Percentiles rank a stretch among this genome's conserved stretches.
Conservation (phyloP, 257 asterid species). For the Solanum piurae region DNA sequence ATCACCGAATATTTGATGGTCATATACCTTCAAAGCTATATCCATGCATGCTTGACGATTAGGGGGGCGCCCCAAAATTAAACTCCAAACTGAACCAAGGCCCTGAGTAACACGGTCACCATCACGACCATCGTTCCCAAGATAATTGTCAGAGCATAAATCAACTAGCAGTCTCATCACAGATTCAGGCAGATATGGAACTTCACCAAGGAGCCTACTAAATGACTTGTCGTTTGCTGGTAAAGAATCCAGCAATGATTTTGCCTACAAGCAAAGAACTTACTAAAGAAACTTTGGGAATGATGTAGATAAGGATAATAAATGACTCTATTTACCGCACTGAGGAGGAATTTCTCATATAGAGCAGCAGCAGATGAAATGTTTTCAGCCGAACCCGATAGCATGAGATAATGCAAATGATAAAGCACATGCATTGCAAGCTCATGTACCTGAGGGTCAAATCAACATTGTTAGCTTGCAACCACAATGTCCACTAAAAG, state of each 20-base stretch:
- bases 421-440: slow-evolving; percentile 80
- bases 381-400: slow-evolving; percentile 40
- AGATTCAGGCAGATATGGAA: slow-evolving; percentile 78
- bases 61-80: slow-evolving; percentile 74
- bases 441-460: slow-evolving; percentile 75
- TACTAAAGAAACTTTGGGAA: slow-evolving; percentile 9
- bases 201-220: slow-evolving; percentile 92
- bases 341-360: slow-evolving; percentile 71
- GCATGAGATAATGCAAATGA: slow-evolving; percentile 61
- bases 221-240: slow-evolving; percentile 94
- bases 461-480: slow-evolving; percentile 5
- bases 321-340: slow-evolving; percentile 56
- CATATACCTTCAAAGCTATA: slow-evolving; percentile 79
- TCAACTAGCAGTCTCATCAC: slow-evolving; percentile 63
- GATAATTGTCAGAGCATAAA: slow-evolving; percentile 50
- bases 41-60: slow-evolving; percentile 84
- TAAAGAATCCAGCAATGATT: slow-evolving; percentile 55
- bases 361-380: slow-evolving; percentile 49
- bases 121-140: slow-evolving; percentile 51
- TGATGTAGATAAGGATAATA: background rate
- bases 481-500: background rate
- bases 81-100: slow-evolving; percentile 91
- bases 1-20: background rate
- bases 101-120: slow-evolving; percentile 97
- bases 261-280: slow-evolving; percentile 49